Evolutionary conservation across 1,139 yeast genomes (phyloP).

Genomic region (Meyerozyma carpophila): DNA sequence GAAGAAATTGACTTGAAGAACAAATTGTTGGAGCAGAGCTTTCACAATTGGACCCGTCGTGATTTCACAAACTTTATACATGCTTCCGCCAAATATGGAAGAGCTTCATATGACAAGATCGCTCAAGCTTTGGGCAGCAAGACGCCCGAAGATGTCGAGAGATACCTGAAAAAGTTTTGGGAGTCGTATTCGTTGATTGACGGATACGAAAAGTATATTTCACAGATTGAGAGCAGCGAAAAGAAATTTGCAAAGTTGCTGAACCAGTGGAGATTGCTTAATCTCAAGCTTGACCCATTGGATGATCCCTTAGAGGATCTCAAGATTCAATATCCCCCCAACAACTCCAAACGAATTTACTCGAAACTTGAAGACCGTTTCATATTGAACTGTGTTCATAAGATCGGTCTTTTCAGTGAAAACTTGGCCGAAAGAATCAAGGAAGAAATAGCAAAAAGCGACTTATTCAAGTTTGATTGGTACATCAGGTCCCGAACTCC

Average conservation of each 20-base stretch:
- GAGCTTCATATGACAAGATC: conserved; percentile 55
- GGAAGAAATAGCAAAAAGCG: conserved; percentile 67
- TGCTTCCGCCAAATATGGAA: conserved; percentile 75
- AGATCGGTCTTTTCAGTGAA: conserved; percentile 70
- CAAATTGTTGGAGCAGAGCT: conserved; percentile 57
- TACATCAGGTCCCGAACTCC: conserved; percentile 80
- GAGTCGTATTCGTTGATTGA: conserved; percentile 63
- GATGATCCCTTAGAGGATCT: conserved; percentile 74
- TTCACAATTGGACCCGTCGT: conserved; percentile 77
- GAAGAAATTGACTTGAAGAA: conserved; percentile 68
- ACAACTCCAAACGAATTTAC: conserved; percentile 80
- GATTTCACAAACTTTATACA: conserved; percentile 86
- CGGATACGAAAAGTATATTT: conserved; percentile 77
- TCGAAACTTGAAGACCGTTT: conserved; percentile 86
- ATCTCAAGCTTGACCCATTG: conserved; percentile 55
- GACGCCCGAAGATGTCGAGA: conserved; percentile 60
- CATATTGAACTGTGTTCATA: conserved; percentile 64
- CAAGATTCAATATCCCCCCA: conserved; percentile 81
- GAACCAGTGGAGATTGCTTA: conserved; percentile 63
- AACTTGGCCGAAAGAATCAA: conserved; percentile 71
- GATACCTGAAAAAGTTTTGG: conserved; percentile 75
- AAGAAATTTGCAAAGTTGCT: conserved; percentile 61
- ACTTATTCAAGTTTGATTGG: conserved; percentile 85
- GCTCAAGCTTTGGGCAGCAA: conserved; percentile 66
- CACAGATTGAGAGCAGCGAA: conserved; percentile 88